Evolutionary conservation across 495 filamentous ascomycete genomes (phyloP), one percentile per base, ranked within the genome.

Genomic region (Lindgomyces ingoldianus): DNA sequence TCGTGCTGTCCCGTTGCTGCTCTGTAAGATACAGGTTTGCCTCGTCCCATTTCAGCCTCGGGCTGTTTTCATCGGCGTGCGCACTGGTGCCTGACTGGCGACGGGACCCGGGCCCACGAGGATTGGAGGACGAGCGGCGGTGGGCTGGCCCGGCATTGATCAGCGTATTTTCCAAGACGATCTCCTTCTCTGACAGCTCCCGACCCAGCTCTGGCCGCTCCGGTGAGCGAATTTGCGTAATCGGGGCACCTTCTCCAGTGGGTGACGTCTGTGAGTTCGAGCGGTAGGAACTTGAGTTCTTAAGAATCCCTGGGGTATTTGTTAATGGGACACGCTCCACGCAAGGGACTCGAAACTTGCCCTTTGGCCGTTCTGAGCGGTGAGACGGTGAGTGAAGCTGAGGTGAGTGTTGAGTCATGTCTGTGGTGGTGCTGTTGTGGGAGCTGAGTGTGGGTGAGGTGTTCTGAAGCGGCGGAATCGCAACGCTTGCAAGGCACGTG

Each of bases 31-130:
- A 98, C 21, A 98, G 80, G 67, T 98, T 98, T 21, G 91, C 94
- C 75, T 98, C 94, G 71, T 98, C 94, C 94, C 94, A 98, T 74
- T 96, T 95, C 58, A 98, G 80, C 12, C 93, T 88, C 72, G 87
- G 85, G 41, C 81, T 82, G 54, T 81, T 81, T 24, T 88, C 86
- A 56, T 75, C 78, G 39, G 74, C 73, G 75, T 73, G 21, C 4
- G 77, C 70, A 30, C 75, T 71, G 58, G 73, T 81, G 53, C 77
- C 80, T 0, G 89, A 91, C 60, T 88, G 88, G 19, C 92, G 85
- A 48, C 93, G 88, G 1, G 87, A 89, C 10, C 82, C 77, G 3
- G 82, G 81, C 0, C 84, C 83, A 42, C 80, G 81, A 36, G 83
- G 64, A 42, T 81, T 79, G 6, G 91, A 92, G 0, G 91, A 95